Evolutionary conservation across 2,329 filamentous ascomycete species (phyloP).

Genomic region (Fusarium nisikadoi): DNA sequence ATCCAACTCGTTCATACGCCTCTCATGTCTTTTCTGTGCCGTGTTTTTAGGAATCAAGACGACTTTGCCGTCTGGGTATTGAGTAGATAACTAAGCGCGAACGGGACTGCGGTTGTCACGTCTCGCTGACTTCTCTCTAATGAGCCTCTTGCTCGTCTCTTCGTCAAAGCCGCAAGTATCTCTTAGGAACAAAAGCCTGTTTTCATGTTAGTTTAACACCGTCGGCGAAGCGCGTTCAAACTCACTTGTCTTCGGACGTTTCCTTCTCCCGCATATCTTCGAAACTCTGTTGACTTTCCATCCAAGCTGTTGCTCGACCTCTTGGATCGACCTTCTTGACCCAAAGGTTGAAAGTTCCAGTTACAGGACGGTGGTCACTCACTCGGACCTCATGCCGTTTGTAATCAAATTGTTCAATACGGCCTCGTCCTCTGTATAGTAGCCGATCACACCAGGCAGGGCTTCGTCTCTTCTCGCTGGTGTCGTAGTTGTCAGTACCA

Average conservation of each 20-base stretch:
- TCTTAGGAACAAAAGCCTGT: constrained; percentile 62
- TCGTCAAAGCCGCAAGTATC: constrained; percentile 65
- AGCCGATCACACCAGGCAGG: constrained; percentile 97
- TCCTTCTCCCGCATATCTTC: constrained; percentile 76
- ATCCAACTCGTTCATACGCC: constrained; percentile 27
- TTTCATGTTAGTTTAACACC: constrained; percentile 36
- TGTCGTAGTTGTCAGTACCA: constrained; percentile 92
- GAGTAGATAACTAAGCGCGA: constrained; percentile 26
- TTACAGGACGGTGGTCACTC: constrained; percentile 94
- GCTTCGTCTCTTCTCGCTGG: constrained; percentile 91
- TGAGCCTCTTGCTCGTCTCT: constrained; percentile 59
- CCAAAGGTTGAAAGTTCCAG: constrained; percentile 81
- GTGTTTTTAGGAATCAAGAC: background rate
- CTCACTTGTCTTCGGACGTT: constrained; percentile 81
- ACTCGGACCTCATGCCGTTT: constrained; percentile 87
- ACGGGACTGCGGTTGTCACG: constrained; percentile 44
- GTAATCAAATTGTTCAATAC: constrained; percentile 90
- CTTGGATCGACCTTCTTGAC: constrained; percentile 83
- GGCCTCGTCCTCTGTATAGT: constrained; percentile 83
- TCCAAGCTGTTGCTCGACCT: constrained; percentile 73
- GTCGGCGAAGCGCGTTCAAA: constrained; percentile 29
- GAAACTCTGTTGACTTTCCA: constrained; percentile 79
- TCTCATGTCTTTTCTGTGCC: background rate
- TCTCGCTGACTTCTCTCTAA: constrained; percentile 53
- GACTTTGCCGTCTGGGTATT: background rate